Conservation (phyloP, 345 rosid genomes). For the Boechera stricta region DNA sequence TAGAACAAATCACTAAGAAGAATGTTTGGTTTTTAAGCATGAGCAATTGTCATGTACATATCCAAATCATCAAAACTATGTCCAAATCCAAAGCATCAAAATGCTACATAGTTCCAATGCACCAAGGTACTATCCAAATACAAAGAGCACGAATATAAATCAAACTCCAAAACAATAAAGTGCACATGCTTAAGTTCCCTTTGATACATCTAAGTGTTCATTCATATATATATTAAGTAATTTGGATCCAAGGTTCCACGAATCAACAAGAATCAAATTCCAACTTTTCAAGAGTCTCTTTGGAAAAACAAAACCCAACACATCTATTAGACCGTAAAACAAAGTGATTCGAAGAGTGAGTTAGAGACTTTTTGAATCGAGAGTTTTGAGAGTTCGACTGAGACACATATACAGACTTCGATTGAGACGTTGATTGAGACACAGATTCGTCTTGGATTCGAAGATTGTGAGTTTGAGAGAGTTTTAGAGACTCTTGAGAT, state of each 20-base stretch:
- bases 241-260: not conserved
- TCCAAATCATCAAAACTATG: no score
- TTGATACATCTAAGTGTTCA: not conserved
- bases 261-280: not conserved
- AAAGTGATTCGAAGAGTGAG: not conserved
- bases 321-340: not conserved
- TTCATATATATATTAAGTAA: not conserved
- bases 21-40: not conserved
- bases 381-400: no score
- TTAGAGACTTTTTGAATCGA: no score
- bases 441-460: no score
- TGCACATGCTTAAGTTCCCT: not conserved
- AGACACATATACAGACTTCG: no score
- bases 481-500: no score
- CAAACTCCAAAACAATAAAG: not conserved
- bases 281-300: no score
- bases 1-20: not conserved
- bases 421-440: no score
- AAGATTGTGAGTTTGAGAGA: no score
- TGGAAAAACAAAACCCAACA: not conserved
- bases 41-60: not conserved
- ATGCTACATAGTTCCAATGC: not conserved
- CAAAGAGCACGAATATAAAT: not conserved
- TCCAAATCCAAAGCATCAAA: not conserved
- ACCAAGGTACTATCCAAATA: not conserved